Evolutionary conservation across 192 early-diverging fungal species (phyloP), one percentile per base, ranked within the genome.

Genomic region (Coemansia sp.): DNA sequence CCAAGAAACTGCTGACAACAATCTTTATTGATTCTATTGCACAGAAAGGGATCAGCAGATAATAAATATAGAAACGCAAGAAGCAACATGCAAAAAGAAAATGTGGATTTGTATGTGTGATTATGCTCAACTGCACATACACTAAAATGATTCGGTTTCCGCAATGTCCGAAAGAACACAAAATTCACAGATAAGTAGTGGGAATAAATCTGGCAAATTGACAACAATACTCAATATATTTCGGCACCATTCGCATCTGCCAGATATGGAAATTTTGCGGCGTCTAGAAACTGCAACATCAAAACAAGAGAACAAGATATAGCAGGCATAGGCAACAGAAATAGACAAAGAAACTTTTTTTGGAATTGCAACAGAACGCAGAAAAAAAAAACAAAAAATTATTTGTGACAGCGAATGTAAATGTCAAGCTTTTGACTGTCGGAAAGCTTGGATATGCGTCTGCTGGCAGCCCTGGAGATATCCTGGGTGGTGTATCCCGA

Each of bases 361-460:
- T 44, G 3, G 14, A 34, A 60, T 32, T 49, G 14, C 53, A 19
- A 54, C 28, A 16, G n/a, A 24, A 30, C 53, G 12, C 18, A 54
- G 24, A 54, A 22, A n/a, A 28, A 12, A 32, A 31, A 6, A 56
- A n/a, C 5, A 3, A 2, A 3, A 18, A 9, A 28, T 49, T 52
- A 62, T 23, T 53, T 64, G 53, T 68, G 77, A 8, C 67, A 67
- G 21, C 48, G 38, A n/a, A 79, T 58, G 30, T 70, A 79, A 28
- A 79, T 57, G 10, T 69, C 67, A 7, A 79, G 71, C 54, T 62
- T 67, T 27, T 63, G 68, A 44, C 66, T 49, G 19, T 70, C 77
- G 0, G 68, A 51, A 18, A 79, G n/a, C 49, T 44, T 47, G 19
- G 51, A 47, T 7, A 62, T 44, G 30, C 63, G 24, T 28, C 32